These are phyloP conservation scores for Cladorrhinum samala DNA, from an alignment of 495 filamentous ascomycete species.

Conservation along the genomic window DNA sequence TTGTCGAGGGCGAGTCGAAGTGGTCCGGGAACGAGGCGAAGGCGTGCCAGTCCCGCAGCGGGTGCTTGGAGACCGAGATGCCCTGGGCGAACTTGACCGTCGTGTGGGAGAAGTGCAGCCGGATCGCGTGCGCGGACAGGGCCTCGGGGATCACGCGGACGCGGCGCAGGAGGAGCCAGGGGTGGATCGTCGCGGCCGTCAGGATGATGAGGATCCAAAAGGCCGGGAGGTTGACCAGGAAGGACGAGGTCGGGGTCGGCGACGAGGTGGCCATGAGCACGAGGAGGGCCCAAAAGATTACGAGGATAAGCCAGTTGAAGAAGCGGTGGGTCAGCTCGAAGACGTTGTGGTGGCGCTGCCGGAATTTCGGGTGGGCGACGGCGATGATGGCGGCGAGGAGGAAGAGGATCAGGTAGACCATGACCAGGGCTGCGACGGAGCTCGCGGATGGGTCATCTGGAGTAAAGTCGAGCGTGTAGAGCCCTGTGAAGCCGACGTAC, in stretches of 20 bases:
- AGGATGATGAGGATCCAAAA: conserved; percentile 63
- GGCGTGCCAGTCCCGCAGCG: conserved; percentile 70
- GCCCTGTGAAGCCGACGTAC: conserved; percentile 50
- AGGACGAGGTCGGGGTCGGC: conserved; percentile 27
- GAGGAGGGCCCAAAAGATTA: conserved; percentile 57
- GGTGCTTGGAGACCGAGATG: conserved; percentile 46
- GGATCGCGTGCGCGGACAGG: conserved; percentile 62
- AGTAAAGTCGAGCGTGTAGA: conserved; percentile 41
- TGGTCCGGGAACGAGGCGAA: conserved; percentile 67
- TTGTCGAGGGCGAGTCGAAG: conserved; percentile 25
- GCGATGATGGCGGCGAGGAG: conserved; percentile 37
- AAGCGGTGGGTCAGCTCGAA: conserved; percentile 64
- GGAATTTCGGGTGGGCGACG: conserved; percentile 47
- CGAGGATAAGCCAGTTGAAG: conserved; percentile 56
- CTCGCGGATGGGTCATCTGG: conserved; percentile 6
- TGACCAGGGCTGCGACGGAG: conserved; percentile 19
- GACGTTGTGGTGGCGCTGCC: conserved; percentile 50
- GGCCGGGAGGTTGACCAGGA: conserved; percentile 50
- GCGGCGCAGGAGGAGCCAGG: conserved; percentile 62
- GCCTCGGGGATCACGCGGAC: conserved; percentile 54
- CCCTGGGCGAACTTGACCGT: conserved; percentile 45
- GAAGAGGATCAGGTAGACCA: conserved; percentile 34
- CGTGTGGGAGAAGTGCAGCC: conserved; percentile 59
- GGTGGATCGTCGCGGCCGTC: conserved; percentile 55
- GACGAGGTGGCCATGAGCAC: conserved; percentile 39